Evolutionary conservation across 257 asterid genomes (phyloP), one percentile per base, ranked within the genome.

Genomic region (Cruciata laevipes): DNA sequence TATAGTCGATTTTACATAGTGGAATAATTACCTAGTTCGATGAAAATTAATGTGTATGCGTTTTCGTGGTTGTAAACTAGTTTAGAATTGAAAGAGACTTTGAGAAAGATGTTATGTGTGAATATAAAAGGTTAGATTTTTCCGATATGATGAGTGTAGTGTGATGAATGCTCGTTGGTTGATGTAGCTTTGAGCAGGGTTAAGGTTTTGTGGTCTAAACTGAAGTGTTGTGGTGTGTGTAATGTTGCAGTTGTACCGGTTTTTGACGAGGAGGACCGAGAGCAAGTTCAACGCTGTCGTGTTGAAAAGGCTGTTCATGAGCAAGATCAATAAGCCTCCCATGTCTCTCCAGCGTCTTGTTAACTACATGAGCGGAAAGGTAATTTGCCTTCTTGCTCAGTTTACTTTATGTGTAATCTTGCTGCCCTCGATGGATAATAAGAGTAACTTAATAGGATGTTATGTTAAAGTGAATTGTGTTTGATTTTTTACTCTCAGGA

Each of bases 301-400:
- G 16, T 31, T 79, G 78, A 79, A 79, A 73, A 70, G 83, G 71
- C 47, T 79, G 72, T 75, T 79, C 51, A 79, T 79, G 83, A 79
- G 83, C 75, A 79, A 79, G 78, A 49, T 65, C 38, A 79, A 79
- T 58, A 79, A 79, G 83, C 73, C 83, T 24, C 80, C 83, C 17
- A 63, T 79, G 42, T 75, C 83, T 0, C 76, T 79, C 7, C 69
- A 78, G 40, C 73, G 83, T 55, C 71, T 79, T 40, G 63, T 75
- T 20, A 55, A 37, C 7, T 72, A 35, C 76, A 72, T 61, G 73
- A 27, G 65, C 27, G 80, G 76, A 60, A 75, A 79, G 83, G 83
- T 79, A 66, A 4, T 14, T 14, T 42, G 6, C 51, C 13, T 42
- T 42, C 17, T 42, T 13, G 51, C 51, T 42, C 51, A 11, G 18